These are phyloP conservation scores for Byssothecium circinans DNA, from an alignment of 2,329 filamentous ascomycete species.

Conservation along the genomic window DNA sequence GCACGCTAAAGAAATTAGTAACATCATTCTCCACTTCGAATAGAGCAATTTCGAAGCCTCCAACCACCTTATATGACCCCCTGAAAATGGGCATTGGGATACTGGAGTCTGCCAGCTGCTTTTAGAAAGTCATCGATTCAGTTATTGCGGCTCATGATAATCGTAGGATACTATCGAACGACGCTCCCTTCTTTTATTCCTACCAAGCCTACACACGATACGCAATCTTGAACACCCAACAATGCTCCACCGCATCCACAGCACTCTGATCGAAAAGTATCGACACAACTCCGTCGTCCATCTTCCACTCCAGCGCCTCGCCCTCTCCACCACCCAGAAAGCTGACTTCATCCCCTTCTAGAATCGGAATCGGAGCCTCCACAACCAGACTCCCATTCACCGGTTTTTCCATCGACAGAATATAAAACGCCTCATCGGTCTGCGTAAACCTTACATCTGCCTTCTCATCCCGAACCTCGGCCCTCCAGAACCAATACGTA, in stretches of 20 bases:
- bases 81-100: too few species aligned
- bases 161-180: too few species aligned
- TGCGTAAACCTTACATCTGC: constrained; percentile 55
- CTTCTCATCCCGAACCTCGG: constrained; percentile 47
- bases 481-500: constrained; percentile 56
- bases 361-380: constrained; percentile 50
- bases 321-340: constrained; percentile 43
- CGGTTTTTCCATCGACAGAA: constrained; percentile 50
- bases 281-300: constrained; percentile 20
- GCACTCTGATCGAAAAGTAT: constrained; percentile 29
- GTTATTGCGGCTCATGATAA: too few species aligned
- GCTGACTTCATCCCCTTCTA: constrained; percentile 52
- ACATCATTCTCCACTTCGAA: too few species aligned
- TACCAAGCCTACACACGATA: constrained; percentile 4
- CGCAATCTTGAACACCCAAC: constrained; percentile 21
- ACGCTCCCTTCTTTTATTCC: neutral
- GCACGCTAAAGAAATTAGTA: too few species aligned
- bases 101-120: too few species aligned
- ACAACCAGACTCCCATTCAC: constrained; percentile 41
- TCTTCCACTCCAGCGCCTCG: constrained; percentile 17
- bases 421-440: constrained; percentile 57
- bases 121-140: too few species aligned
- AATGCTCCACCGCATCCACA: constrained; percentile 8
- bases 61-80: too few species aligned
- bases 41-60: too few species aligned